Evolutionary conservation across 768 basidiomycete genomes (phyloP).

Genomic region (Pleurotus platypus): DNA sequence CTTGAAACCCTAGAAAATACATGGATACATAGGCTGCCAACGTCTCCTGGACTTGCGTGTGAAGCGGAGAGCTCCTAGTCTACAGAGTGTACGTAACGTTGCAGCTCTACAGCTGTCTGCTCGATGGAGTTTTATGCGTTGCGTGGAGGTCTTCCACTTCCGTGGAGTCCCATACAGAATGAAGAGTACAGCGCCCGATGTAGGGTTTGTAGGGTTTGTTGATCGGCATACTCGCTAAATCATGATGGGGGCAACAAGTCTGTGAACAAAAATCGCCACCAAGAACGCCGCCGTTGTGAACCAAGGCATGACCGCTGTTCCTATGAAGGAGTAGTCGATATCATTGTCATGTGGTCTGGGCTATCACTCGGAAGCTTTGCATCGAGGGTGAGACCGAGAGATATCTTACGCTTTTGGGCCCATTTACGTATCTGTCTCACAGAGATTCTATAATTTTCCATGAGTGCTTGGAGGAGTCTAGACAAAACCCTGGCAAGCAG

Average conservation of each 20-base stretch:
- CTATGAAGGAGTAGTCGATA: background rate
- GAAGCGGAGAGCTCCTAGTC: background rate
- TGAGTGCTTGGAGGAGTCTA: background rate
- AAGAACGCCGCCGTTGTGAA: background rate
- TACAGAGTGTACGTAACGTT: background rate
- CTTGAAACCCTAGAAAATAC: too few relatives aligned
- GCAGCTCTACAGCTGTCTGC: background rate
- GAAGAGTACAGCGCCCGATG: slow-evolving; percentile 3
- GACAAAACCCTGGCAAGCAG: too few relatives aligned
- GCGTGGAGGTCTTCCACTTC: background rate
- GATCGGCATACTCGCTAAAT: slow-evolving; percentile 7
- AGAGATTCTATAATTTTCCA: slow-evolving; percentile 4
- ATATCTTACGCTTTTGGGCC: slow-evolving; percentile 2
- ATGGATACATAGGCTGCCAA: too few relatives aligned
- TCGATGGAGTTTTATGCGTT: slow-evolving; percentile 1
- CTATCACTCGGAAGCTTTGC: slow-evolving; percentile 4
- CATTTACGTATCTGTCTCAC: slow-evolving; percentile 5
- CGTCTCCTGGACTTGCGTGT: background rate
- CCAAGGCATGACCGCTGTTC: background rate
- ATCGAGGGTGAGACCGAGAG: background rate
- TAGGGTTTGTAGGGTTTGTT: slow-evolving; percentile 1
- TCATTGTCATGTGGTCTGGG: slow-evolving; percentile 3
- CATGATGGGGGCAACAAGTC: background rate
- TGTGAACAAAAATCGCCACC: too few relatives aligned
- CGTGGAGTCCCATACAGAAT: background rate